phyloP scores from a whole-genome alignment of 1,139 yeast species.

The Pichia terricola region DNA sequence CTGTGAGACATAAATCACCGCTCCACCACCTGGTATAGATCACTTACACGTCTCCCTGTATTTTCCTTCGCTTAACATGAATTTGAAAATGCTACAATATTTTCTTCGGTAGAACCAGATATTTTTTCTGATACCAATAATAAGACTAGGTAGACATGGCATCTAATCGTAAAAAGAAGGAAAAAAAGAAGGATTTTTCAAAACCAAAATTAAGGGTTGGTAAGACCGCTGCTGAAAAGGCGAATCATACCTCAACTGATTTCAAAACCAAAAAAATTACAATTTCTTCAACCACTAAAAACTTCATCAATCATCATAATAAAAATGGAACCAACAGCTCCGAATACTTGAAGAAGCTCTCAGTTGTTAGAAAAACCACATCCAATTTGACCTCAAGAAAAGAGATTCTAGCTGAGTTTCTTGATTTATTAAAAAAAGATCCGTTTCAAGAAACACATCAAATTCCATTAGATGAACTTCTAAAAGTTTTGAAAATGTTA shows the following conservation, averaged over 20 bases:
- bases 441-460: constrained; percentile 29
- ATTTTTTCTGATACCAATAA: too few species aligned
- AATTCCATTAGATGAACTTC: constrained; percentile 45
- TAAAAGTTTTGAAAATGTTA: constrained; percentile 48
- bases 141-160: too few species aligned
- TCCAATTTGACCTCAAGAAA: constrained; percentile 17
- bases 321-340: constrained; percentile 27
- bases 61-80: neutral
- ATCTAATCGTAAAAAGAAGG: constrained; percentile 35
- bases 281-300: constrained; percentile 10
- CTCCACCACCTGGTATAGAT: neutral
- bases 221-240: constrained; percentile 59
- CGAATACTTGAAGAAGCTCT: constrained; percentile 48
- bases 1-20: too few species aligned
- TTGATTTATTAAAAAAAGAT: constrained; percentile 17
- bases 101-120: too few species aligned
- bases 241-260: constrained; percentile 76
- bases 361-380: constrained; percentile 53
- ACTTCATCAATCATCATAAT: constrained; percentile 4
- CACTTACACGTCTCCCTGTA: neutral
- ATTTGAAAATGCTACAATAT: too few species aligned
- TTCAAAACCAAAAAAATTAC: constrained; percentile 63
- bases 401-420: constrained; percentile 13
- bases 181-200: constrained; percentile 64
- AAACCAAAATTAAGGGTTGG: constrained; percentile 88